Conservation (phyloP, 1,284 basidiomycete genomes). For the Cryptococcus sp. region DNA sequence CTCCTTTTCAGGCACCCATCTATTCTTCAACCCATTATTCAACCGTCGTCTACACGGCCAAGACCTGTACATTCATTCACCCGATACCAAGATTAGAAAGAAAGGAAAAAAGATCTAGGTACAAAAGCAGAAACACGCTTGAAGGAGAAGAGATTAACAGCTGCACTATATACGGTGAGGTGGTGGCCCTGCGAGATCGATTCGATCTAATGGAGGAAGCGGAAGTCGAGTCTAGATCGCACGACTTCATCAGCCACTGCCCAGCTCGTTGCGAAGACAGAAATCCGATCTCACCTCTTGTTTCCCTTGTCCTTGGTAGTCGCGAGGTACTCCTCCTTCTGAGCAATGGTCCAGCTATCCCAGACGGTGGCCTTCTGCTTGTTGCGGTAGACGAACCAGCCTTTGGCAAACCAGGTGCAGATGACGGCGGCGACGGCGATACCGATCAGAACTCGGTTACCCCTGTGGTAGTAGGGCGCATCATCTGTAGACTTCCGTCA, state of each 20-base stretch:
- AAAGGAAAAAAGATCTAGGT: no score
- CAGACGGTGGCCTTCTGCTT: conserved; percentile 27
- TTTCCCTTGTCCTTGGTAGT: conserved; percentile 32
- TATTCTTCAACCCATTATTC: no score
- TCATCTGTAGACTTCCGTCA: conserved; percentile 9
- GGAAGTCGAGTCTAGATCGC: conserved; percentile 6
- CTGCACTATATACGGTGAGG: no score
- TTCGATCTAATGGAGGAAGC: conserved; percentile 8
- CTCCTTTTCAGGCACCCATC: no score
- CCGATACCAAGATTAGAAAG: no score
- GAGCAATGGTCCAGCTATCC: conserved; percentile 22
- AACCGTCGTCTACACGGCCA: no score
- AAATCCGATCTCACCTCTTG: conserved; percentile 13
- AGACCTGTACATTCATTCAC: no score
- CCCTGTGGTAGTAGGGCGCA: conserved; percentile 36
- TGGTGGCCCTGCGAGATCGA: no score
- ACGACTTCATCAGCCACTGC: neutral
- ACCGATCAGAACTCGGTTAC: conserved; percentile 35
- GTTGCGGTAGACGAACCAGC: conserved; percentile 29
- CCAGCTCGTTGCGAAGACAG: neutral
- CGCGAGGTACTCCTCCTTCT: conserved; percentile 26
- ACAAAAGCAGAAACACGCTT: no score
- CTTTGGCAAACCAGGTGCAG: conserved; percentile 24
- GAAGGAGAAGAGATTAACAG: no score
- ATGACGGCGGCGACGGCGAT: conserved; percentile 23